Evolutionary conservation across 495 filamentous ascomycete genomes (phyloP), one percentile per base, ranked within the genome.

Genomic region (Talaromyces adpressus): DNA sequence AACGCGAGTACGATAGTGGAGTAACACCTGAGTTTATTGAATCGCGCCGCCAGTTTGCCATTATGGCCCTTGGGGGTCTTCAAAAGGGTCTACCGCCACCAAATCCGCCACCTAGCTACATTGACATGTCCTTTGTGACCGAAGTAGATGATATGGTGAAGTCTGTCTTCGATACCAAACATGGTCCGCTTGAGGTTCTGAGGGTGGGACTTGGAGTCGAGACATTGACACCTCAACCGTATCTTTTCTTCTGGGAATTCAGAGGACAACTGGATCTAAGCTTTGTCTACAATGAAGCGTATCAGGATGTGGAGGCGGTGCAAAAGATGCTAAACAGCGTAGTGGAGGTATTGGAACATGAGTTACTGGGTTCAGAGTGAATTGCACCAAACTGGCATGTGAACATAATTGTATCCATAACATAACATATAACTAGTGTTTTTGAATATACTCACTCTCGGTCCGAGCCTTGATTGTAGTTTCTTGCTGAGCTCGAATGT

Each of bases 221-320:
- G 41, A 64, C 62, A 11, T 27, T 73, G 29, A 64, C 72, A 8
- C 63, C 66, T 23, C 66, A 74, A 49, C 49, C 49, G 4, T 66
- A 68, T 32, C 52, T 68, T 41, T 69, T 73, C 30, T 59, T 66
- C 16, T 72, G 70, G 72, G 69, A 57, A 12, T 73, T 71, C 59
- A 62, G 63, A 9, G 70, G 66, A 18, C 67, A 67, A 54, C 53
- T 73, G 36, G 65, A 61, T 61, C 56, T 75, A 4, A 64, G 64
- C 3, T 49, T 75, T 39, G 67, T 72, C 29, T 75, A 72, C 62
- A 75, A 75, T 25, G 71, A 73, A 63, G 64, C 65, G 4, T 75
- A 67, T 32, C 67, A 73, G 29, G 29, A 58, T 36, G 16, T 14
- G 8, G 20, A 9, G 18, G 16, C 18, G 12, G 56, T 12, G 3